phyloP scores from a whole-genome alignment of 2,329 filamentous ascomycete species.

The Beauveria sp. region DNA sequence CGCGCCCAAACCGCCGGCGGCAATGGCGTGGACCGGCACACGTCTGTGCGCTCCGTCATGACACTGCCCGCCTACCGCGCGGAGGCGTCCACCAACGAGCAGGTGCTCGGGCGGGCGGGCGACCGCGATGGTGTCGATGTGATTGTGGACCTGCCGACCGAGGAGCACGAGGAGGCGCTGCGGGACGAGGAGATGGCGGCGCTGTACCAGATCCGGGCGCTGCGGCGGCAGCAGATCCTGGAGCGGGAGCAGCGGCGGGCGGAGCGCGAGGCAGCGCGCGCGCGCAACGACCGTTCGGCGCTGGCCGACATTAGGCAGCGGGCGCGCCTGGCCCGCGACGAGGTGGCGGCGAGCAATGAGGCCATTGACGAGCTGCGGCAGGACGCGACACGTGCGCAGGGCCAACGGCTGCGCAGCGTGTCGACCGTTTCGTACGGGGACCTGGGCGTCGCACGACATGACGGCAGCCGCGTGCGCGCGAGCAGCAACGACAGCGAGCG shows the following conservation, averaged over 20 bases:
- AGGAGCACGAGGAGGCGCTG: slow-evolving; percentile 68
- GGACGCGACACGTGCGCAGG: slow-evolving; percentile 49
- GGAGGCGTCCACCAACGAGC: slow-evolving; percentile 66
- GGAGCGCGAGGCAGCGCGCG: slow-evolving; percentile 63
- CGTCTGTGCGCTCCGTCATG: slow-evolving; percentile 86
- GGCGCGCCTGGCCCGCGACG: slow-evolving; percentile 37
- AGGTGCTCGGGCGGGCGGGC: slow-evolving; percentile 78
- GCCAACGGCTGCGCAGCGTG: slow-evolving; percentile 57
- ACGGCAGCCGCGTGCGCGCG: slow-evolving; percentile 67
- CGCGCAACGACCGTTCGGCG: slow-evolving; percentile 59
- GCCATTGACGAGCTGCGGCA: slow-evolving; percentile 52
- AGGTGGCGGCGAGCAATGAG: slow-evolving; percentile 36
- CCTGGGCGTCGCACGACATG: slow-evolving; percentile 66
- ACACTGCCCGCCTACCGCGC: slow-evolving; percentile 81
- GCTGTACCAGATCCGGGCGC: slow-evolving; percentile 78
- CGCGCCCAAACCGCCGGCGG: background rate
- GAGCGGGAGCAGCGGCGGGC: slow-evolving; percentile 72
- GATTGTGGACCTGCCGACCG: slow-evolving; percentile 76
- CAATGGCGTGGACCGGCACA: slow-evolving; percentile 63
- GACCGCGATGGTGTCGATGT: slow-evolving; percentile 88
- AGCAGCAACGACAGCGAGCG: slow-evolving; percentile 68
- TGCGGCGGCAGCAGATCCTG: slow-evolving; percentile 65
- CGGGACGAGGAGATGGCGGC: slow-evolving; percentile 90
- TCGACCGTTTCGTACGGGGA: slow-evolving; percentile 72
- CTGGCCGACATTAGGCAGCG: slow-evolving; percentile 59